Conservation (phyloP, 805 yeast species). For the Candida bentonensis region DNA sequence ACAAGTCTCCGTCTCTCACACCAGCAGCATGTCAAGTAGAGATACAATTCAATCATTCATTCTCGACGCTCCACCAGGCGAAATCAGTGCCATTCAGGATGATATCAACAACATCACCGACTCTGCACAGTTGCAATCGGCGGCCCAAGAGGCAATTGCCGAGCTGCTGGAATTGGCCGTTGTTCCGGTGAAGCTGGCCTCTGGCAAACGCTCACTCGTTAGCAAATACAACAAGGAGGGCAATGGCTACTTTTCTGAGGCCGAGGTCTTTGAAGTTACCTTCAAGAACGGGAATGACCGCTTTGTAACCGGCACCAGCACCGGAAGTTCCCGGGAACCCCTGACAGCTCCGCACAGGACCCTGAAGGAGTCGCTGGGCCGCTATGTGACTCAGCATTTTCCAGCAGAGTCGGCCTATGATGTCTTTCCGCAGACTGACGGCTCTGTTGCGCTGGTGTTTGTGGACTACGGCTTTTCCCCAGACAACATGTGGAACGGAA, state of each 20-base stretch:
- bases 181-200: conserved; percentile 12
- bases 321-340: conserved; percentile 4
- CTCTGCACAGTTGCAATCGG: conserved; percentile 8
- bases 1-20: neutral
- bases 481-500: conserved; percentile 76
- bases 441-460: conserved; percentile 34
- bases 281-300: conserved; percentile 10
- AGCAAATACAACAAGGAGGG: conserved; percentile 10
- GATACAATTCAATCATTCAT: conserved; percentile 16
- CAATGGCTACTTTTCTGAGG: conserved; percentile 11
- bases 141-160: conserved; percentile 20
- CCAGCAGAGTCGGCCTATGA: conserved; percentile 40
- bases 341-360: conserved; percentile 3
- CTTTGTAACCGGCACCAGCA: conserved; percentile 5
- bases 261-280: conserved; percentile 17
- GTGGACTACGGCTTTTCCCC: conserved; percentile 62
- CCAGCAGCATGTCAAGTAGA: neutral
- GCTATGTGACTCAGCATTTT: conserved; percentile 52
- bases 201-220: conserved; percentile 9
- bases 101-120: conserved; percentile 15
- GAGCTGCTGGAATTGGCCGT: conserved; percentile 25
- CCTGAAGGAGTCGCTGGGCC: conserved; percentile 21
- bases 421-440: conserved; percentile 25
- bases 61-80: conserved; percentile 45
- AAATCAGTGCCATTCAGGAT: conserved; percentile 26